phyloP scores from a whole-genome alignment of 192 early-diverging fungal species.

The Physocladia obscura region DNA sequence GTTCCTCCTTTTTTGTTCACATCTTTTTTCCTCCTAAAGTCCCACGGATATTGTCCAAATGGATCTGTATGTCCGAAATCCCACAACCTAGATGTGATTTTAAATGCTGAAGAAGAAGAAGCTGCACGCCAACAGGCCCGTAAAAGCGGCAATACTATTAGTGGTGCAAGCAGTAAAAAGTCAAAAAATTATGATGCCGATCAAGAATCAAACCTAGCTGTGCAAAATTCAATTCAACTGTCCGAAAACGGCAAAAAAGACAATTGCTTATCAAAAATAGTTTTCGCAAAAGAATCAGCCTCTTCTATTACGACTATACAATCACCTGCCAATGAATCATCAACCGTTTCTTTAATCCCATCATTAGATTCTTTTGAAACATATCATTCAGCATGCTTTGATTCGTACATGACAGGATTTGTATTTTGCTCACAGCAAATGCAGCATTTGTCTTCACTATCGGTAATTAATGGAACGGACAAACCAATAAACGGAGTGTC shows the following conservation, averaged over 20 bases:
- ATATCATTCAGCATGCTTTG: conserved; percentile 90
- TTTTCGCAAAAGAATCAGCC: too few species aligned
- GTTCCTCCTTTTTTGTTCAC: conserved; percentile 10
- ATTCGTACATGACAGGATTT: conserved; percentile 96
- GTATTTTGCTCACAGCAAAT: conserved; percentile 67
- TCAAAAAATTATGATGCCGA: conserved; percentile 18
- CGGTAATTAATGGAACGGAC: too few species aligned
- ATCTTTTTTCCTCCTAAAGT: conserved; percentile 36
- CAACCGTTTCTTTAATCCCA: neutral
- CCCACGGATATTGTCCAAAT: conserved; percentile 75
- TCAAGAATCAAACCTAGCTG: neutral
- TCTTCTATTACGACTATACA: neutral
- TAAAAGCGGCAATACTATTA: neutral
- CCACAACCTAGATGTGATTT: conserved; percentile 86
- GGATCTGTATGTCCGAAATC: conserved; percentile 67
- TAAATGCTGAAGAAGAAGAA: conserved; percentile 68
- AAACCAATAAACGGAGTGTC: too few species aligned
- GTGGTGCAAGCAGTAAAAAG: conserved; percentile 7
- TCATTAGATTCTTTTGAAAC: conserved; percentile 42
- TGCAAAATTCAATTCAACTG: too few species aligned
- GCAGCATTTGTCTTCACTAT: too few species aligned
- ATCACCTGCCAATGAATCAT: neutral
- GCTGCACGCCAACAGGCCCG: conserved; percentile 28
- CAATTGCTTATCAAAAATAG: too few species aligned
- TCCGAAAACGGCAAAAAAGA: too few species aligned